These are phyloP conservation scores for Wickerhamomyces sp. DNA, from an alignment of 1,139 yeast species.

Conservation along the genomic window DNA sequence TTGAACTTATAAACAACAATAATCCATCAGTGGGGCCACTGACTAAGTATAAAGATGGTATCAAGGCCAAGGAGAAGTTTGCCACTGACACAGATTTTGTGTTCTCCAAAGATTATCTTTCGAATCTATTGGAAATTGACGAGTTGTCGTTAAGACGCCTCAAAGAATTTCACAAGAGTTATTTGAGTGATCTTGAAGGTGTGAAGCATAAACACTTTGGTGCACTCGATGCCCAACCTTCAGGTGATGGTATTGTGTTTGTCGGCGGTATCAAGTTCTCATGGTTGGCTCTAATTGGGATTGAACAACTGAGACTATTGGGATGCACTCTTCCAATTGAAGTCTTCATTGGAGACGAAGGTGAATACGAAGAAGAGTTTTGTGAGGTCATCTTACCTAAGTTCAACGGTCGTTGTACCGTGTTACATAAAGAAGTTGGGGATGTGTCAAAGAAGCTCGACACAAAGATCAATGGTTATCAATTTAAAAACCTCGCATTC, in stretches of 20 bases:
- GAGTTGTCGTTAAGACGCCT: conserved; percentile 19
- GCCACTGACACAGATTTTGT: conserved; percentile 27
- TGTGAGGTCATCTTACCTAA: conserved; percentile 47
- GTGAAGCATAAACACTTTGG: conserved; percentile 15
- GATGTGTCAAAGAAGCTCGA: conserved; percentile 28
- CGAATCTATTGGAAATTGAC: conserved; percentile 23
- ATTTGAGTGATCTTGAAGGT: conserved; percentile 9
- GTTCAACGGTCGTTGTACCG: conserved; percentile 48
- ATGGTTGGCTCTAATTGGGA: conserved; percentile 47
- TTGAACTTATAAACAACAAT: conserved; percentile 20
- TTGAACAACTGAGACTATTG: conserved; percentile 43
- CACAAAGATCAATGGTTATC: conserved; percentile 49
- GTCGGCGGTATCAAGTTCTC: conserved; percentile 60
- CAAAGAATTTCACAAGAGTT: conserved; percentile 22
- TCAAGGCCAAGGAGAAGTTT: conserved; percentile 28
- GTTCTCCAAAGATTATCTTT: conserved; percentile 26
- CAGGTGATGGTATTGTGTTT: conserved; percentile 46
- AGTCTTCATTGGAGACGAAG: conserved; percentile 49
- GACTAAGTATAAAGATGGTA: conserved; percentile 22
- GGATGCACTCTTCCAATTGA: conserved; percentile 59
- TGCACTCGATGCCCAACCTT: conserved; percentile 6
- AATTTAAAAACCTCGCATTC: conserved; percentile 58
- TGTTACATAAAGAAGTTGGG: conserved; percentile 27
- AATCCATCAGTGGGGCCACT: conserved; percentile 26
- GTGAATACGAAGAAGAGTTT: conserved; percentile 46